Evolutionary conservation across 768 basidiomycete species (phyloP).

Genomic region (Rhodotorula kratochvilovae): DNA sequence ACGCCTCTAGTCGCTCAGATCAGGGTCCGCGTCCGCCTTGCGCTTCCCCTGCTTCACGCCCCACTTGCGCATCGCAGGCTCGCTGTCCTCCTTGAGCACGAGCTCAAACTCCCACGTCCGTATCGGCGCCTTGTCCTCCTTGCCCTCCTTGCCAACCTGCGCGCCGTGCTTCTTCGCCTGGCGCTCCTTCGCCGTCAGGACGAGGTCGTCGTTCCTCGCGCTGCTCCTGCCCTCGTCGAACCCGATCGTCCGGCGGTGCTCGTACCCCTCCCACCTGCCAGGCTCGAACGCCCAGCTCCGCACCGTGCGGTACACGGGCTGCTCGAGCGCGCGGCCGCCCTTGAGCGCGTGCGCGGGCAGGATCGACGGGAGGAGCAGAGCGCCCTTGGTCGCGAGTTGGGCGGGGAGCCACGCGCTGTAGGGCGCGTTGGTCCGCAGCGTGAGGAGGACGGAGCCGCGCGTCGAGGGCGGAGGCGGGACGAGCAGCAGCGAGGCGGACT

Average conservation of each 20-base stretch:
- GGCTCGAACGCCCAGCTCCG: constrained; percentile 77
- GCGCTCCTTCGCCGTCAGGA: constrained; percentile 28
- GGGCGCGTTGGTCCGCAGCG: constrained; percentile 75
- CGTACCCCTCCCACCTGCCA: constrained; percentile 71
- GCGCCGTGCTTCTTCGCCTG: neutral
- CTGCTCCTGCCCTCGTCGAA: constrained; percentile 61
- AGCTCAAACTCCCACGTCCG: constrained; percentile 39
- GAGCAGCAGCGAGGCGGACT: constrained; percentile 12
- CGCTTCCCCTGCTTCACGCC: neutral
- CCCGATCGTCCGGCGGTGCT: constrained; percentile 91
- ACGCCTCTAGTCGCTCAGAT: neutral
- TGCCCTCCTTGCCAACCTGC: neutral
- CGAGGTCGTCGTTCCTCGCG: constrained; percentile 63
- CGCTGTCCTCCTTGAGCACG: constrained; percentile 4
- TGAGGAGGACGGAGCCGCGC: constrained; percentile 76
- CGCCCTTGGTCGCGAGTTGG: constrained; percentile 42
- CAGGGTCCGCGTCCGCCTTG: neutral
- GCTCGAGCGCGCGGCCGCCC: neutral
- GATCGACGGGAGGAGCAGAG: constrained; percentile 37
- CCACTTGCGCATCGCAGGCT: neutral
- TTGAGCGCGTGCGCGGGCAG: constrained; percentile 18
- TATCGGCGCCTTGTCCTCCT: constrained; percentile 15
- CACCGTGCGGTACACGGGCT: constrained; percentile 57
- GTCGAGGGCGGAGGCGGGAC: constrained; percentile 39
- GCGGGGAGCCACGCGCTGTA: constrained; percentile 74